These are phyloP conservation scores for Pulveroboletus frians DNA, from an alignment of 768 basidiomycete genomes.

Conservation along the genomic window DNA sequence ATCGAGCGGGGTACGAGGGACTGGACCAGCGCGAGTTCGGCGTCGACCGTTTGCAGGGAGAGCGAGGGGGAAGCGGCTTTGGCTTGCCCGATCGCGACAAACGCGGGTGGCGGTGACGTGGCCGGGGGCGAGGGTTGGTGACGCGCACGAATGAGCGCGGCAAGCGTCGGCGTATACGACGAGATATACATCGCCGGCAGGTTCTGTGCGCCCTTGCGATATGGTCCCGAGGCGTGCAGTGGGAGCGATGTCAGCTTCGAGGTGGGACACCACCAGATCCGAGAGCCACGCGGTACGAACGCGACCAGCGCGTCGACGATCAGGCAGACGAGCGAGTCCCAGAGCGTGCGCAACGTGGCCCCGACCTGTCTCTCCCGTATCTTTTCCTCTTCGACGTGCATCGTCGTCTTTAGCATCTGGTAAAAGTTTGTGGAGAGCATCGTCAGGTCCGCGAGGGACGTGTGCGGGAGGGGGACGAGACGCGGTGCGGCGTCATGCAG, in stretches of 20 bases:
- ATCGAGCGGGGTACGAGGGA: constrained; percentile 14
- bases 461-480: constrained; percentile 16
- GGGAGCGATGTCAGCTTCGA: constrained; percentile 29
- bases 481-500: constrained; percentile 14
- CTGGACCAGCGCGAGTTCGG: constrained; percentile 19
- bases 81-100: constrained; percentile 22
- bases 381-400: constrained; percentile 18
- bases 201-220: constrained; percentile 11
- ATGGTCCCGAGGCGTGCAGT: constrained; percentile 31
- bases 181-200: constrained; percentile 24
- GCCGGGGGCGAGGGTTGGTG: not conserved
- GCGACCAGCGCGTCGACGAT: constrained; percentile 12
- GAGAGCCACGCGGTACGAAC: constrained; percentile 17
- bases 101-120: not conserved
- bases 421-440: constrained; percentile 6
- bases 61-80: not conserved
- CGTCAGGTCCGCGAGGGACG: constrained; percentile 10
- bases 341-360: constrained; percentile 18
- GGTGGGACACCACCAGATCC: constrained; percentile 34
- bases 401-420: constrained; percentile 3
- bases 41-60: constrained; percentile 10
- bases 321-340: constrained; percentile 22
- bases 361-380: constrained; percentile 14
- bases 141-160: constrained; percentile 26
- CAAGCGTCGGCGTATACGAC: constrained; percentile 32